Base-by-base conservation (phyloP, 306 rosid genomes). In the Glycyrrhiza uralensis region DNA sequence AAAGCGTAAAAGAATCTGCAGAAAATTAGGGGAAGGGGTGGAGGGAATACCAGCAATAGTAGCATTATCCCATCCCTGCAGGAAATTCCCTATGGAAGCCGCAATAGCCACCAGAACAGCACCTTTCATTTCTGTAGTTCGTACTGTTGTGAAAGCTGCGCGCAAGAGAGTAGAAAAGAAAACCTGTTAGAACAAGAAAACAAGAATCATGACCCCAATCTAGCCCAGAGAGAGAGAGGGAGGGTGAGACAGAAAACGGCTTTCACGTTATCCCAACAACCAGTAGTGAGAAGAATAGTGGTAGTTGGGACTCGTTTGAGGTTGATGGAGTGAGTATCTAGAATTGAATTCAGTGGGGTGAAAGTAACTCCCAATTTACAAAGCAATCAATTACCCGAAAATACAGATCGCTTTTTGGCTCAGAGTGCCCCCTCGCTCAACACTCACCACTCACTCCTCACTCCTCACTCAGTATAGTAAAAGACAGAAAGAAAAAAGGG, bases 1-100 rank as follows among this genome's bases (percentile, higher is more conserved):
- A 33, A 20, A 24, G 3, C 52, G 9, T 7, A 12, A 18, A 2
- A 24, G 19, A 8, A 12, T 33, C 13, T 8, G 36, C 6, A 24
- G 22, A 35, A 2, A 4, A 17, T 19, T 20, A 35, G 4, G 29
- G 3, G 4, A 6, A 8, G 19, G 3, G 28, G 14, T 44, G n/a
- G n/a, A n/a, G n/a, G n/a, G 42, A 55, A 10, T 85, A 92, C 97
- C 97, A 22, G 97, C 97, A 76, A 92, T 92, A 75, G 93, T 86
- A 66, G 97, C 97, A 81, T 92, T 92, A 80, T 92, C 97, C 97
- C 97, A 89, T 79, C 97, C 97, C 66, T 92, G 96, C 14, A 92
- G 89, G 41, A 92, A 81, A 82, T 89, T 92, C 1, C 97, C 97
- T 44, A 92, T 78, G 64, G 97, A 75, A 61, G 97, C 97, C 9